These are phyloP conservation scores for Tuber borchii DNA, from an alignment of 495 filamentous ascomycete genomes.

Conservation along the genomic window DNA sequence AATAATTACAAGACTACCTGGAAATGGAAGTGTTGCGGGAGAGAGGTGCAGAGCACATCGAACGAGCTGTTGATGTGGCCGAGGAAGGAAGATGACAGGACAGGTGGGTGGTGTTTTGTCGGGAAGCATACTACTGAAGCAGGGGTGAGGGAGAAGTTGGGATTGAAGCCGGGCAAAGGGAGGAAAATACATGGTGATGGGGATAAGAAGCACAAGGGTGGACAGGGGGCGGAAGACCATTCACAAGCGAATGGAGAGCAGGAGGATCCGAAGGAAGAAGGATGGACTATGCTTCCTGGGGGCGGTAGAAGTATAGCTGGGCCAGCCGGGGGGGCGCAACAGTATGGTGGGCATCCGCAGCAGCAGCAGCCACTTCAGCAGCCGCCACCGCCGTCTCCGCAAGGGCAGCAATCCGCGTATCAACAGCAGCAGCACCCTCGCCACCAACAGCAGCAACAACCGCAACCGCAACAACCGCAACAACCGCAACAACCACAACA, in stretches of 20 bases:
- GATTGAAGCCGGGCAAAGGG: constrained; percentile 39
- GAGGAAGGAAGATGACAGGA: constrained; percentile 38
- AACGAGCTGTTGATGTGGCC: constrained; percentile 37
- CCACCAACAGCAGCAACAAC: background rate
- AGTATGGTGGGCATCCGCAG: constrained; percentile 17
- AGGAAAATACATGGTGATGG: constrained; percentile 37
- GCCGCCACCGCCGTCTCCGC: constrained; percentile 15
- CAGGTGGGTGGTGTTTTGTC: constrained; percentile 40
- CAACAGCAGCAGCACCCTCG: constrained; percentile 10
- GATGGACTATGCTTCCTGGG: constrained; percentile 15
- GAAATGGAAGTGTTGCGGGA: constrained; percentile 39
- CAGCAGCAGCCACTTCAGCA: constrained; percentile 17
- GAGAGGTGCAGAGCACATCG: constrained; percentile 36
- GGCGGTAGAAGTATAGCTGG: constrained; percentile 13
- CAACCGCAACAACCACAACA: constrained; percentile 4
- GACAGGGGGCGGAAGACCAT: constrained; percentile 13
- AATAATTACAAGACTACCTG: constrained; percentile 40
- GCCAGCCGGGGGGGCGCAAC: constrained; percentile 17
- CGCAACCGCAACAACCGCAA: constrained; percentile 4
- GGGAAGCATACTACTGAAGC: constrained; percentile 39
- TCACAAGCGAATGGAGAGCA: constrained; percentile 10
- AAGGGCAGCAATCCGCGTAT: constrained; percentile 10
- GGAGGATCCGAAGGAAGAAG: constrained; percentile 19
- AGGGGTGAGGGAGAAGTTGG: constrained; percentile 38
- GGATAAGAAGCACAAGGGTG: constrained; percentile 22